A percentile compares a stretch with the other conserved stretches of the same genome.
Conservation (phyloP, 257 asterid species). For the Echium plantagineum region DNA sequence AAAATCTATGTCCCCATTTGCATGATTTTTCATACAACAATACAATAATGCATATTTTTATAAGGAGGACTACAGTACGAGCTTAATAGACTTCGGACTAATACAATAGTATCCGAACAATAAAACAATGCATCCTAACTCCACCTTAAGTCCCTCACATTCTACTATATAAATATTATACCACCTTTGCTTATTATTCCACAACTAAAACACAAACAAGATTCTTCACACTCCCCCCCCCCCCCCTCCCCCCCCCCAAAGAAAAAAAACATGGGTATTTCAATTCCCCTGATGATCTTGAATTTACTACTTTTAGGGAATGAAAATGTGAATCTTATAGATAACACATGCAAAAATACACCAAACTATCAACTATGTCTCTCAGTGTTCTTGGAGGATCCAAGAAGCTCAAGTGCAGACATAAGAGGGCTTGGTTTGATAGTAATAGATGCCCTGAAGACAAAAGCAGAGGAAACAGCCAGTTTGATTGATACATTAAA, state of each 20-base stretch:
- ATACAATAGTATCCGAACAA: too few relatives aligned
- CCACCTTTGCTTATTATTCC: not conserved
- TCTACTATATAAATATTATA: not conserved
- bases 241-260: too few relatives aligned
- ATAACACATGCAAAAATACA: slow-evolving; percentile 5
- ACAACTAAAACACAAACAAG: not conserved
- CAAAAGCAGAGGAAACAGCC: not conserved
- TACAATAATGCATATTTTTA: too few relatives aligned
- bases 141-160: not conserved
- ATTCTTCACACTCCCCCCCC: too few relatives aligned
- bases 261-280: not conserved
- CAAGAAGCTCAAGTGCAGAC: slow-evolving; percentile 5
- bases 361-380: slow-evolving; percentile 11
- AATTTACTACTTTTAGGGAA: not conserved
- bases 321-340: slow-evolving; percentile 2
- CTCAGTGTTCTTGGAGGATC: not conserved
- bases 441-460: slow-evolving; percentile 13
- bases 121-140: not conserved
- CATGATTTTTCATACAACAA: not conserved
- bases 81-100: too few relatives aligned
- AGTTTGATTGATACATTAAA: slow-evolving; percentile 2
- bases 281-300: not conserved
- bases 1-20: not conserved
- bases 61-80: too few relatives aligned
- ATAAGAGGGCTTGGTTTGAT: slow-evolving; percentile 12